phyloP scores from a whole-genome alignment of 1,284 basidiomycete genomes.

The Thecaphora thlaspeos region DNA sequence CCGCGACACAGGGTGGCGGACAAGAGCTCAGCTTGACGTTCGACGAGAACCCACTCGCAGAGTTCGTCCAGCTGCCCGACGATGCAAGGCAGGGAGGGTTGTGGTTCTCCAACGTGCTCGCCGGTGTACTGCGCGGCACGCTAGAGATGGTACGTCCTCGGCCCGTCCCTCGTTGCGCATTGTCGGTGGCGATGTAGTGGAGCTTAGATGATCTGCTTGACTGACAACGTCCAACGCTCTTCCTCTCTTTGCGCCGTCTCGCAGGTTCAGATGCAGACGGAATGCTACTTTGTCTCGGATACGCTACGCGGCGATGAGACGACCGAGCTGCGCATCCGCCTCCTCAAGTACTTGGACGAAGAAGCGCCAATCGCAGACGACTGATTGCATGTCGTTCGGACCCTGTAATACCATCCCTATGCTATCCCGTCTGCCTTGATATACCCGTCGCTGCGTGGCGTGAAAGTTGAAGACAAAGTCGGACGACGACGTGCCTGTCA shows the following conservation, averaged over 20 bases:
- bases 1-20: conserved; percentile 4
- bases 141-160: conserved; percentile 84
- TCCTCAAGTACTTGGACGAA: conserved; percentile 91
- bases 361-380: conserved; percentile 64
- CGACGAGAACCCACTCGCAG: conserved; percentile 93
- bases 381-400: conserved; percentile 7
- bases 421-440: too few species aligned
- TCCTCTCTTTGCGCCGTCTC: neutral
- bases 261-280: conserved; percentile 94
- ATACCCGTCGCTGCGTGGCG: too few species aligned
- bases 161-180: too few species aligned
- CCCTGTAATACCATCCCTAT: too few species aligned
- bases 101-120: conserved; percentile 94
- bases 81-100: conserved; percentile 72
- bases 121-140: conserved; percentile 87
- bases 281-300: conserved; percentile 85
- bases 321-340: conserved; percentile 86
- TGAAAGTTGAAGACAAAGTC: too few species aligned
- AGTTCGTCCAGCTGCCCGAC: conserved; percentile 94
- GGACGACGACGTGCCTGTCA: too few species aligned
- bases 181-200: too few species aligned
- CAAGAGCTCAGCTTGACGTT: conserved; percentile 75
- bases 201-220: too few species aligned
- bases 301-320: conserved; percentile 86
- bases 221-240: too few species aligned